These are phyloP conservation scores for Phlebiopsis gigantea DNA, from an alignment of 768 basidiomycete genomes.

Conservation along the genomic window DNA sequence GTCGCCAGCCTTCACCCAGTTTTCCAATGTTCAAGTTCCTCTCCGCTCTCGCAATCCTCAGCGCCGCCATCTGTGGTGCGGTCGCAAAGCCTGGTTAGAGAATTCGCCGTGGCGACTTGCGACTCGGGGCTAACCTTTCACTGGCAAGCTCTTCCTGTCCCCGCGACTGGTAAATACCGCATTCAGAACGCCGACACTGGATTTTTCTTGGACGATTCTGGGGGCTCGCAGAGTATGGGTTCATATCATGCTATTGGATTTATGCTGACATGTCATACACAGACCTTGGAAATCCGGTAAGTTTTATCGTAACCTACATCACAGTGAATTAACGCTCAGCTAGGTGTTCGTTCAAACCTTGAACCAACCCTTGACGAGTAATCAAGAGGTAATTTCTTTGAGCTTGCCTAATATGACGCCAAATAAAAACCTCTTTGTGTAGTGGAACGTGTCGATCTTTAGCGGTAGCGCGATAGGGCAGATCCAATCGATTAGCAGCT, in stretches of 20 bases:
- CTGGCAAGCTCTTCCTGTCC: background rate
- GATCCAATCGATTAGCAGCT: background rate
- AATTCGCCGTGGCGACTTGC: no score
- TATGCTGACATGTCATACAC: no score
- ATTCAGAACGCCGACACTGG: background rate
- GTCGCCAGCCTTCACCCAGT: no score
- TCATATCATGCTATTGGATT: background rate
- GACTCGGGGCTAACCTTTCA: no score
- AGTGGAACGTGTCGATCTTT: no score
- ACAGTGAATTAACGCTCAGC: background rate
- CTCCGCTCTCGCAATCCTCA: background rate
- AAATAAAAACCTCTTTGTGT: background rate
- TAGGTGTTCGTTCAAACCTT: background rate
- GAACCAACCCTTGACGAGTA: background rate
- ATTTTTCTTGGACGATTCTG: background rate
- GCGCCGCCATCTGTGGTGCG: background rate
- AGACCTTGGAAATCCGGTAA: no score
- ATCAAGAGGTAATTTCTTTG: background rate
- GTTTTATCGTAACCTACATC: no score
- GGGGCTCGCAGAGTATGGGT: background rate
- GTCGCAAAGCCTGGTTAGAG: background rate
- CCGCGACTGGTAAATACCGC: background rate
- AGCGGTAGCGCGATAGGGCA: no score
- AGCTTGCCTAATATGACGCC: background rate
- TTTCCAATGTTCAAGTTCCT: no score